These are phyloP conservation scores for Hypoxylon sp. DNA, from an alignment of 2,329 filamentous ascomycete genomes.

Conservation along the genomic window DNA sequence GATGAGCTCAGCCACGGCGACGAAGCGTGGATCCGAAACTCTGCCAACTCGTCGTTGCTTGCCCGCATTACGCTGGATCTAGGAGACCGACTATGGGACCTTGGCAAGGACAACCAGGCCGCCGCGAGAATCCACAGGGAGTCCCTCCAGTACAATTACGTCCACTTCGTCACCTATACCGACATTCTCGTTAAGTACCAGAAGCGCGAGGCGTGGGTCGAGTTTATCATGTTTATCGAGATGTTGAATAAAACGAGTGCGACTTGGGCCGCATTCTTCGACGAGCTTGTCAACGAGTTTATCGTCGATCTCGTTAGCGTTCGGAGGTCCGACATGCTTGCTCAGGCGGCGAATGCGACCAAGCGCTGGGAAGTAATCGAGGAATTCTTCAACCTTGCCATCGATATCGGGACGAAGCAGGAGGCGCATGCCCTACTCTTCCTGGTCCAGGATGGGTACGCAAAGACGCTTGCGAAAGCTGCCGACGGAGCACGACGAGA, in stretches of 20 bases:
- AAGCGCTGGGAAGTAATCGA: constrained; percentile 47
- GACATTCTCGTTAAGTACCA: constrained; percentile 43
- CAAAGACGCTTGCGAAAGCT: constrained; percentile 43
- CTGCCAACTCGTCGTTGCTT: constrained; percentile 45
- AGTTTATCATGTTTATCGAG: constrained; percentile 47
- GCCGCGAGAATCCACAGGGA: constrained; percentile 47
- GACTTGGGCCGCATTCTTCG: constrained; percentile 46
- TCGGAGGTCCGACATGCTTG: constrained; percentile 42
- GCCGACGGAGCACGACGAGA: constrained; percentile 32
- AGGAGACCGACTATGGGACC: constrained; percentile 47
- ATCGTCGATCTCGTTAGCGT: constrained; percentile 36
- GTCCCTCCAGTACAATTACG: constrained; percentile 47
- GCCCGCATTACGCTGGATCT: constrained; percentile 49
- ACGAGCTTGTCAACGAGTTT: constrained; percentile 49
- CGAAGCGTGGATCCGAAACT: constrained; percentile 39
- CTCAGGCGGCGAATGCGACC: constrained; percentile 45
- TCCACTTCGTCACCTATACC: constrained; percentile 45
- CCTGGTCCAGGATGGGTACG: constrained; percentile 44
- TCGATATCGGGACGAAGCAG: constrained; percentile 42
- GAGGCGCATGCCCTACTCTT: constrained; percentile 47
- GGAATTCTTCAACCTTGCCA: constrained; percentile 44
- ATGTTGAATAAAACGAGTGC: constrained; percentile 42
- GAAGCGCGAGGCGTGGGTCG: constrained; percentile 38
- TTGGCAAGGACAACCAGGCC: constrained; percentile 39
- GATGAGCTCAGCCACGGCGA: constrained; percentile 39